Base-by-base conservation (phyloP, 495 filamentous ascomycete species). In the Daldinia loculata region DNA sequence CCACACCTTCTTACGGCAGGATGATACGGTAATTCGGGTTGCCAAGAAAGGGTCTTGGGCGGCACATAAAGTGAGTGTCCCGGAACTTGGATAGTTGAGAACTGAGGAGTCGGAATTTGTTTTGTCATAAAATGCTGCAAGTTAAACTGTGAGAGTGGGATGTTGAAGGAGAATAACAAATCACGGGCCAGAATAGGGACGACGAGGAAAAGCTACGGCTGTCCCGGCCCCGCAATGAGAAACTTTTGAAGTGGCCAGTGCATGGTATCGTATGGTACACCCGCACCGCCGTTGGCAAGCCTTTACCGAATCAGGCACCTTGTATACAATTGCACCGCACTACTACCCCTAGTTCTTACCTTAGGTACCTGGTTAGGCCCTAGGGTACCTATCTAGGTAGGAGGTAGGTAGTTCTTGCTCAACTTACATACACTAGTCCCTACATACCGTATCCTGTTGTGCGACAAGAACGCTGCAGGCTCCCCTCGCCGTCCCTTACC, bases 101-200 rank as follows among this genome's bases (percentile, higher is more conserved):
- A 56, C 45, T 38, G 36, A 65, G 59, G 66, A 67, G 67, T 24
- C 26, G 2, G 27, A 30, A 56, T 3, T 19, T 19, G 27, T 55
- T 72, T 61, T 72, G 69, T 72, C 69, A 72, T 72, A 67, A 68
- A 38, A 50, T 64, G 60, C 61, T 72, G 69, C 64, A 68, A 59
- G 64, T 50, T 52, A 50, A 50, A 63, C 53, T 52, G 43, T 64
- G 64, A 66, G 63, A 66, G 68, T 71, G 68, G 68, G 68, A 71
- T 71, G 68, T 71, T 32, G 8, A 58, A 66, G 32, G 34, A 59
- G 41, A 59, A 51, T 24, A 70, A 61, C 68, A 71, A 71, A 71
- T 71, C 68, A 66, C 59, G 62, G 51, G 32, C 7, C 57, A 56
- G 58, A 62, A 63, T 15, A 56, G 62, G 56, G n/a, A 58, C 56